Evolutionary conservation across 169 alveolate species (phyloP).

Genomic region (Plasmodium malariae): DNA sequence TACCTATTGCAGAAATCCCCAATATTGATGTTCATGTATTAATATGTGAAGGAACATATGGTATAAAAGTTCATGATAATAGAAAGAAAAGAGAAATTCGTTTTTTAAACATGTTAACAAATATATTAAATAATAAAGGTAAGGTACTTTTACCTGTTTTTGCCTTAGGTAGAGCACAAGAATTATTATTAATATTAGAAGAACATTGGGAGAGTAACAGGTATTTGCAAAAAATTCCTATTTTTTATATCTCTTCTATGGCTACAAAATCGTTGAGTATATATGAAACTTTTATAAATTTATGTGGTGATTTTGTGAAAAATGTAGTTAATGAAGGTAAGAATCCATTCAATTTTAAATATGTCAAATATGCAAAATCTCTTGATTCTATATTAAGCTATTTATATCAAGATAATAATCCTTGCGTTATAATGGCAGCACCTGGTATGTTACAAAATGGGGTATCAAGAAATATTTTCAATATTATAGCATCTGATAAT

Average conservation of each 20-base stretch:
- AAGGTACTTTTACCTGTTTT: constrained; percentile 97
- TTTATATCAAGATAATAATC: constrained; percentile 83
- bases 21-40: constrained; percentile 95
- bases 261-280: constrained; percentile 95
- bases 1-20: constrained; percentile 97
- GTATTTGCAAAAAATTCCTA: constrained; percentile 93
- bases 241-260: constrained; percentile 96
- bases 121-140: constrained; percentile 91
- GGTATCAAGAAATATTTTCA: constrained; percentile 95
- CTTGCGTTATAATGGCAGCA: constrained; percentile 98
- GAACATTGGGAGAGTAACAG: constrained; percentile 96
- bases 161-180: constrained; percentile 97
- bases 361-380: constrained; percentile 89
- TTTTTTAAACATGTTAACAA: constrained; percentile 88
- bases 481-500: constrained; percentile 95
- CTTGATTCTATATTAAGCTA: constrained; percentile 79
- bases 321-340: constrained; percentile 87
- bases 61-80: constrained; percentile 97
- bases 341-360: constrained; percentile 95
- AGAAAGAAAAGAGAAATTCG: constrained; percentile 95
- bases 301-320: constrained; percentile 95
- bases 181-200: constrained; percentile 94
- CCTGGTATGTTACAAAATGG: constrained; percentile 99
- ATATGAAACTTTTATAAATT: constrained; percentile 95
- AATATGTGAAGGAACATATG: constrained; percentile 98